Conservation (phyloP, 805 yeast species). For the Spathaspora gorwiae region DNA sequence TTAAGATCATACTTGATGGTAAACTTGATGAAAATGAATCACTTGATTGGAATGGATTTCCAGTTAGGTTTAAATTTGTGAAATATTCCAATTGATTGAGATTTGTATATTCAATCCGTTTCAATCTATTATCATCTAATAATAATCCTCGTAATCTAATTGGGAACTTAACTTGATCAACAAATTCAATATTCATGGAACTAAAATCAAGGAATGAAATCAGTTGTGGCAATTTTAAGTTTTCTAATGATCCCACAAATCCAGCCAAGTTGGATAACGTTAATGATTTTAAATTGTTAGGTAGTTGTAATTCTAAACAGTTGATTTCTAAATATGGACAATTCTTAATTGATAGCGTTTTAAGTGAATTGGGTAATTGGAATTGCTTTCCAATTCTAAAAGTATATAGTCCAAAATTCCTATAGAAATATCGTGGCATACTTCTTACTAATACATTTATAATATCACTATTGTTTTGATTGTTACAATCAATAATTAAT, state of each 20-base stretch:
- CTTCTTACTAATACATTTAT: neutral
- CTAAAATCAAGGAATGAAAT: slow-evolving; percentile 1
- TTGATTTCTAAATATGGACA: slow-evolving; percentile 1
- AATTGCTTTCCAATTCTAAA: slow-evolving; percentile 2
- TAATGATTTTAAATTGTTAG: neutral
- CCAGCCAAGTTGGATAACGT: slow-evolving; percentile 2
- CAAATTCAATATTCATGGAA: slow-evolving; percentile 1
- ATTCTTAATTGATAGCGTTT: slow-evolving; percentile 1
- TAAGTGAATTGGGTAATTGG: neutral
- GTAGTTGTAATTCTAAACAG: neutral
- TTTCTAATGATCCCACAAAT: neutral
- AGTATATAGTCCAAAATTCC: neutral
- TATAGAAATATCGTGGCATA: slow-evolving; percentile 3
- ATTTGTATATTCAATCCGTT: neutral
- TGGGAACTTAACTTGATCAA: slow-evolving; percentile 1
- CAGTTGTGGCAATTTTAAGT: neutral
- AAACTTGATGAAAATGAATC: neutral
- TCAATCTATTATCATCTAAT: slow-evolving; percentile 3
- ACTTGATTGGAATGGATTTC: neutral
- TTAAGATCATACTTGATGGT: neutral
- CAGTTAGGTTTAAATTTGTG: neutral
- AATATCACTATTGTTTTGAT: neutral
- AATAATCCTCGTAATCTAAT: neutral
- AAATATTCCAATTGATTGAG: neutral
- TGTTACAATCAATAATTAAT: neutral